Base-by-base conservation (phyloP, 352 stramenopile genomes). In the Phytopythium ostracodes region DNA sequence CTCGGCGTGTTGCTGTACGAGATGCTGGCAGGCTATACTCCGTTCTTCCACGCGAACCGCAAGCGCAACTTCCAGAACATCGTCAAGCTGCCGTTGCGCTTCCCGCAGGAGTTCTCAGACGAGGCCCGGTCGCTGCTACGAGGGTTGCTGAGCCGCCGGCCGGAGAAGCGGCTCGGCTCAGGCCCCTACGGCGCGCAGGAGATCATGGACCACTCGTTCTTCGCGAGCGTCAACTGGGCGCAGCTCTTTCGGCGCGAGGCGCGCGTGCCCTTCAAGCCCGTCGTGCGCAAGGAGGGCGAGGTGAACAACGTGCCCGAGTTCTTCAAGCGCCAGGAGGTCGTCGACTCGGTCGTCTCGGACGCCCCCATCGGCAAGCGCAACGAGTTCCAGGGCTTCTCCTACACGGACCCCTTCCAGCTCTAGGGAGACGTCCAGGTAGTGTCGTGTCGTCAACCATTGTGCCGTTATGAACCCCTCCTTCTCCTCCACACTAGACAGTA, bases 11-110 rank as follows among this genome's bases (percentile, higher is more conserved):
- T 96, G 47, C 79, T 93, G 33, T 95, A 84, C 50, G 87, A 96
- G 70, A 92, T 96, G 84, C 69, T 94, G 17, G 81, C 75, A 6
- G 83, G 84, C 7, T 87, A 81, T 56, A 92, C 87, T 29, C 87
- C 87, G 24, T 96, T 91, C 65, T 93, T 78, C 66, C 72, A 91
- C 64, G 57, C 75, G 55, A 91, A 92, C 63, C 77, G 78, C 29
- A 87, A 95, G 63, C 76, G 83, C 57, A 94, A 94, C 62, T 97
- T 96, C 66, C 80, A 91, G 54, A 93, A 95, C 65, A 96, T 97
- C 55, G 71, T 92, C 25, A 83, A 89, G 56, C 71, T 89, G 43
- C 79, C 81, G 52, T 57, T 94, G 33, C 78, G 79, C 10, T 85
- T 94, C 47, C 85, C 87, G 33, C 76, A 64, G 29, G 75, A 90